Percentiles rank a stretch among this genome's conserved stretches.
phyloP scores from a whole-genome alignment of 371 early-diverging fungal genomes.

The Gilbertella persicaria region DNA sequence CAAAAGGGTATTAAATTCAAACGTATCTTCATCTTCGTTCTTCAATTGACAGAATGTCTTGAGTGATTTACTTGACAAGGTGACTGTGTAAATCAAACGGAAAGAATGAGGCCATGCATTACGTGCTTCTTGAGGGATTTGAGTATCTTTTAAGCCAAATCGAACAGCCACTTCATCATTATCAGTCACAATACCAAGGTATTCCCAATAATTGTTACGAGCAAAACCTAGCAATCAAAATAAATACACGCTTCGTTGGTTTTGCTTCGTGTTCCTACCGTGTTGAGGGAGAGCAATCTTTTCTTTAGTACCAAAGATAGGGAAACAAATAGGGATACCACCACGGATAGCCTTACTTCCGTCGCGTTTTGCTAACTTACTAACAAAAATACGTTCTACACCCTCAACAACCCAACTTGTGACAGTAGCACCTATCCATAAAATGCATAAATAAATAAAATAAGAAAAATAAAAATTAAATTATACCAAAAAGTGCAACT shows the following conservation, averaged over 20 bases:
- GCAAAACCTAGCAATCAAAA: no score
- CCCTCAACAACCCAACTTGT: slow-evolving; percentile 74
- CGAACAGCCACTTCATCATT: slow-evolving; percentile 63
- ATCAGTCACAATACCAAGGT: slow-evolving; percentile 55
- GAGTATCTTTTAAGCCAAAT: slow-evolving; percentile 68
- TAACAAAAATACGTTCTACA: slow-evolving; percentile 76
- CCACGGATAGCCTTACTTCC: slow-evolving; percentile 89
- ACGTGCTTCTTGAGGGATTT: slow-evolving; percentile 57
- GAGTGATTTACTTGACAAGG: slow-evolving; percentile 68
- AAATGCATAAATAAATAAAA: background rate
- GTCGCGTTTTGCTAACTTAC: slow-evolving; percentile 70
- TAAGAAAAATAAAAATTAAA: background rate
- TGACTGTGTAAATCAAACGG: slow-evolving; percentile 77
- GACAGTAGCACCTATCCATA: slow-evolving; percentile 66
- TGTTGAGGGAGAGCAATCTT: slow-evolving; percentile 69
- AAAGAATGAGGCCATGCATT: slow-evolving; percentile 76
- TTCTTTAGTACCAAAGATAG: slow-evolving; percentile 74
- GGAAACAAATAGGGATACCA: slow-evolving; percentile 82
- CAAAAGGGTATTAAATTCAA: slow-evolving; percentile 83
- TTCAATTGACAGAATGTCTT: slow-evolving; percentile 66
- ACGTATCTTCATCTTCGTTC: slow-evolving; percentile 71
- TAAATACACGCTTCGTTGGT: no score
- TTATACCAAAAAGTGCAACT: slow-evolving; percentile 62
- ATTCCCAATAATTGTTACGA: slow-evolving; percentile 72
- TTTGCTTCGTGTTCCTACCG: no score